A percentile compares a stretch with the other conserved stretches of the same genome.
phyloP scores from a whole-genome alignment of 1,284 basidiomycete species.

The Inonotus obliquus region DNA sequence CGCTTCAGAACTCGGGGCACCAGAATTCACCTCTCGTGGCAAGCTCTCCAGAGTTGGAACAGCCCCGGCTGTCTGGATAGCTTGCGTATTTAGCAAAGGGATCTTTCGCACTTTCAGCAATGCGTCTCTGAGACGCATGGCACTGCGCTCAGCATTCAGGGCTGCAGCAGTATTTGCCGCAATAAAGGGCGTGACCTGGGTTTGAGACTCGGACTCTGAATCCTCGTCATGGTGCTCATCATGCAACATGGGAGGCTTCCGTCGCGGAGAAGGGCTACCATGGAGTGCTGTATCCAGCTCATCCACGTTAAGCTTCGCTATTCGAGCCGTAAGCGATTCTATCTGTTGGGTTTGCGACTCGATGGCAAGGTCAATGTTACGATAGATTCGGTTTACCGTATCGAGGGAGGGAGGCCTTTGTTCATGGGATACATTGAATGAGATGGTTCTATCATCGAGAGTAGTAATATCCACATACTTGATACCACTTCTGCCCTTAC shows the following conservation, averaged over 20 bases:
- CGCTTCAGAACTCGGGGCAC: not conserved
- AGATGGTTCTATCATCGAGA: not conserved
- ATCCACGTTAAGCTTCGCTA: constrained; percentile 49
- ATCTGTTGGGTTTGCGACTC: constrained; percentile 60
- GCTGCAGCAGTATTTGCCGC: constrained; percentile 72
- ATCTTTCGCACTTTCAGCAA: constrained; percentile 56
- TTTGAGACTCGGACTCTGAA: constrained; percentile 26
- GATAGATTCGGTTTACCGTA: constrained; percentile 76
- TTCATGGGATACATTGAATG: not conserved
- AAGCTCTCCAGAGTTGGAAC: constrained; percentile 38
- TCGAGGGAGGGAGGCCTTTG: constrained; percentile 76
- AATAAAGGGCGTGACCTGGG: constrained; percentile 54
- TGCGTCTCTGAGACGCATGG: constrained; percentile 62
- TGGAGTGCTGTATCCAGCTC: constrained; percentile 18
- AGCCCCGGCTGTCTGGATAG: constrained; percentile 35
- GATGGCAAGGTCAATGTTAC: constrained; percentile 74
- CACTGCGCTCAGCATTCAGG: constrained; percentile 70
- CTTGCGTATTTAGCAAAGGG: constrained; percentile 61
- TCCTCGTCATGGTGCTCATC: constrained; percentile 22
- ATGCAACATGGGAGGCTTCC: not conserved
- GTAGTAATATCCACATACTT: constrained; percentile 43
- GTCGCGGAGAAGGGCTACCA: not conserved
- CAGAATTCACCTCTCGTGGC: not conserved
- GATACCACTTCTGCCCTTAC: constrained; percentile 57
- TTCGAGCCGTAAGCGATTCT: constrained; percentile 46